A percentile compares a stretch with the other conserved stretches of the same genome.
These are phyloP conservation scores for Pichia sp. DNA, from an alignment of 1,139 yeast genomes.

Conservation along the genomic window DNA sequence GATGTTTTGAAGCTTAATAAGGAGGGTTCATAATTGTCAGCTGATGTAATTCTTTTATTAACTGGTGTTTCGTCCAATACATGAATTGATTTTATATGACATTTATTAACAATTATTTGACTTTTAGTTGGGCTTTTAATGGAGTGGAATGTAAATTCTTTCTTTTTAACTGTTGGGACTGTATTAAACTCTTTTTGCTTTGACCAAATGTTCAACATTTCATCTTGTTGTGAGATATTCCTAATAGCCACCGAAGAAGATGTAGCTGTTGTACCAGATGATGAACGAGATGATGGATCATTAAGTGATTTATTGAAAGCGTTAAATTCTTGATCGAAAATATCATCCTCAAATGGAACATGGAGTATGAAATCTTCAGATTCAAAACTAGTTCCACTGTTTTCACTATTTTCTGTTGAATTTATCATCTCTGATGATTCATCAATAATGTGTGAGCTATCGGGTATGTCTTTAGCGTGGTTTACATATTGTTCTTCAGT, in stretches of 20 bases:
- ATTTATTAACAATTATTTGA: constrained; percentile 14
- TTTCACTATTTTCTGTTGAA: constrained; percentile 14
- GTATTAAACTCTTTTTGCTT: constrained; percentile 19
- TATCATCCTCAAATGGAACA: constrained; percentile 27
- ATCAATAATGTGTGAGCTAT: background rate
- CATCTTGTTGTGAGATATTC: constrained; percentile 22
- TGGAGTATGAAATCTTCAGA: constrained; percentile 27
- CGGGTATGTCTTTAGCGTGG: too few relatives aligned
- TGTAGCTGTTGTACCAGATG: constrained; percentile 8
- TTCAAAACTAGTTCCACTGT: constrained; percentile 25
- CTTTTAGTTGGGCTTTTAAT: constrained; percentile 23
- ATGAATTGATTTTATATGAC: constrained; percentile 21
- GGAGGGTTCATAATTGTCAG: constrained; percentile 12
- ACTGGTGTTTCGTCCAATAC: constrained; percentile 11
- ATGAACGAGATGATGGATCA: background rate
- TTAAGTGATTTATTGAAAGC: constrained; percentile 12
- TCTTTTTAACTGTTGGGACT: constrained; percentile 17
- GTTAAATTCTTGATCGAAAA: constrained; percentile 17
- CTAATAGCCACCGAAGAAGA: constrained; percentile 11
- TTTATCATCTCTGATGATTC: background rate
- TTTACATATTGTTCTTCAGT: background rate
- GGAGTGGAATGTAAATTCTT: constrained; percentile 23
- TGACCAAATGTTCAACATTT: constrained; percentile 30
- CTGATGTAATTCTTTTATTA: constrained; percentile 5
- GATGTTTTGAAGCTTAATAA: constrained; percentile 8